A percentile compares a stretch with the other conserved stretches of the same genome.
Evolutionary conservation across 2,329 filamentous ascomycete genomes (phyloP).

Genomic region (Fusarium solani-melongenae): DNA sequence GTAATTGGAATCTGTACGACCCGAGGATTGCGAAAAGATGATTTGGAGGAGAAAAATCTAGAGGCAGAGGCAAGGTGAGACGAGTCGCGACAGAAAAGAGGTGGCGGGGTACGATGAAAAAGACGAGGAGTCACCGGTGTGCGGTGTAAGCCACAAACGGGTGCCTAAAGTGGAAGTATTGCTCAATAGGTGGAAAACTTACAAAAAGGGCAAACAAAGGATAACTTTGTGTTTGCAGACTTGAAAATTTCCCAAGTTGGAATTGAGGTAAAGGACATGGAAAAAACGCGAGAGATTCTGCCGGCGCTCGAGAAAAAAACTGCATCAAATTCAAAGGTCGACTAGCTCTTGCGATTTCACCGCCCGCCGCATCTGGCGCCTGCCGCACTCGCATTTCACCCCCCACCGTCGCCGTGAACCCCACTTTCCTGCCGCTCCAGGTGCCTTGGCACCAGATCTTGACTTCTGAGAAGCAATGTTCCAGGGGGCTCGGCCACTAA

Average conservation of each 20-base stretch:
- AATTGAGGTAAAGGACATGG: constrained; percentile 25
- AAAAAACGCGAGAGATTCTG: constrained; percentile 42
- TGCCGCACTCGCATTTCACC: constrained; percentile 6
- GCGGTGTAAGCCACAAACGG: constrained; percentile 4
- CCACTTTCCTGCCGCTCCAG: constrained; percentile 29
- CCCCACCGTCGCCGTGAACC: constrained; percentile 30
- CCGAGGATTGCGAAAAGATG: not conserved
- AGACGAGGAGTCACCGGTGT: constrained; percentile 45
- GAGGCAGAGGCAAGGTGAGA: constrained; percentile 30
- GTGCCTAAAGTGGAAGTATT: not conserved
- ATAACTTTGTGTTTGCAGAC: not conserved
- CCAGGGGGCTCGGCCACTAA: not conserved
- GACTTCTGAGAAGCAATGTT: not conserved
- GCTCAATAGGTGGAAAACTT: not conserved
- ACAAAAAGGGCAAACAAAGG: constrained; percentile 13
- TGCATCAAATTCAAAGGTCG: constrained; percentile 31
- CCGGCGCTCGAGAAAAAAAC: constrained; percentile 41
- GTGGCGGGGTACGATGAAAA: constrained; percentile 43
- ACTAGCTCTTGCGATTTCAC: constrained; percentile 45
- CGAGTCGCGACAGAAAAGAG: constrained; percentile 40
- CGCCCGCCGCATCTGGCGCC: constrained; percentile 41
- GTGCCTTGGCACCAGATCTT: not conserved
- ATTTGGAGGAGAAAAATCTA: constrained; percentile 16
- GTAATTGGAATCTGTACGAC: constrained; percentile 8
- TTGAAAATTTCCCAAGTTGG: not conserved